Evolutionary conservation across 2,329 filamentous ascomycete genomes (phyloP), one percentile per base, ranked within the genome.

Genomic region (Nothophaeocryptopus gaeumannii): DNA sequence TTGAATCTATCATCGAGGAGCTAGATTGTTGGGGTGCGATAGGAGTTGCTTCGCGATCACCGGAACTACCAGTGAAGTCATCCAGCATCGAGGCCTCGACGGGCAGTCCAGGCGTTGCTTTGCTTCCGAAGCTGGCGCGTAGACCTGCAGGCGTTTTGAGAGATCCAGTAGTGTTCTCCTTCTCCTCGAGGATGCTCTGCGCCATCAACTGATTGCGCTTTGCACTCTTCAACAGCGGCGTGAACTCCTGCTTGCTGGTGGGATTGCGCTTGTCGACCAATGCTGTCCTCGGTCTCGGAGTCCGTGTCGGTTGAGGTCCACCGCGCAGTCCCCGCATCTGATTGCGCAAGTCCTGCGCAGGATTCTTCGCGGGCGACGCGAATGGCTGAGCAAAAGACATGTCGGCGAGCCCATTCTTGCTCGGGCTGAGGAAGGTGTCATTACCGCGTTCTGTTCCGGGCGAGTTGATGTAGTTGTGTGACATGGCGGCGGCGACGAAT

Each of bases 381-480:
- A 96, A 96, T 1, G 92, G 93, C 50, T 88, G 84, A 67, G 95
- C 89, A 63, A 90, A 85, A 45, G 89, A 95, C 60, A 92, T 84
- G 62, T 95, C 89, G 65, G 95, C 83, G 72, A 63, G 58, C 34
- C 63, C 65, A 71, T 83, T 76, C 29, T 58, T 55, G 36, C 44
- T 56, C 7, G 58, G 58, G 69, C 73, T 82, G 55, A 95, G 77
- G 70, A 85, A 92, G 59, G 90, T 95, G 71, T 83, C 84, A 78
- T 96, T 89, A 65, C 86, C 89, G 59, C 84, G 71, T 65, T 90
- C 87, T 54, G 89, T 95, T 67, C 86, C 85, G 64, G 92, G 92
- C 62, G 91, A 95, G 72, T 93, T 87, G 72, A 95, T 80, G 65
- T 78, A 72, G 57, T 64, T 62, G 59, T 70, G 68, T 45, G 72